These are phyloP conservation scores for Tolypocladium cylindrosporum DNA, from an alignment of 2,329 filamentous ascomycete species.

Conservation along the genomic window DNA sequence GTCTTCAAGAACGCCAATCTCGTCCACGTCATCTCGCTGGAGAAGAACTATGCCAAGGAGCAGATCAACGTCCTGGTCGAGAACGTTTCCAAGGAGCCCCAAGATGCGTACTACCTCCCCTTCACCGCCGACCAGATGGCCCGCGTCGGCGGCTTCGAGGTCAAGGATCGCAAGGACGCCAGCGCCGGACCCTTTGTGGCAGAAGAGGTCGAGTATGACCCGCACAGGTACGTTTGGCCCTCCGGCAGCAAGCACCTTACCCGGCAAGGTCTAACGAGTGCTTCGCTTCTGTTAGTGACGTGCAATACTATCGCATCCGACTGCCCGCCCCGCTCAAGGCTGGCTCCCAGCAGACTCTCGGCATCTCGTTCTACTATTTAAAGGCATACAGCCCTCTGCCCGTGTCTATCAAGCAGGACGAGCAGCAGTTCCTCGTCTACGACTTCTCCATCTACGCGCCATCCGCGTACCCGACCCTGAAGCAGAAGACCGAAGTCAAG, in stretches of 20 bases:
- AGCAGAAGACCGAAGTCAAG: constrained; percentile 97
- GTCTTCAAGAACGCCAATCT: constrained; percentile 92
- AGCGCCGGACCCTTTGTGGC: constrained; percentile 57
- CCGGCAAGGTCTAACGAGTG: background rate
- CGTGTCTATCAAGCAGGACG: constrained; percentile 70
- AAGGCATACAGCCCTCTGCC: constrained; percentile 74
- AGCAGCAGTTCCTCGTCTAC: constrained; percentile 79
- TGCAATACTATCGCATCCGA: constrained; percentile 76
- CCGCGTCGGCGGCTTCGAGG: constrained; percentile 77
- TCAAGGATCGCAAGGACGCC: constrained; percentile 79
- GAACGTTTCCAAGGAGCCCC: constrained; percentile 69
- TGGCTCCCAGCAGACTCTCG: constrained; percentile 71
- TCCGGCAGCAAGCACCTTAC: background rate
- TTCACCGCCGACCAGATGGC: constrained; percentile 70
- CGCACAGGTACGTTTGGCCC: constrained; percentile 38
- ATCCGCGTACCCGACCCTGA: constrained; percentile 74
- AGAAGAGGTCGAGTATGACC: constrained; percentile 55
- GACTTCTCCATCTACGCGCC: constrained; percentile 76
- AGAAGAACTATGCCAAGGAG: constrained; percentile 87
- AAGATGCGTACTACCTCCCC: constrained; percentile 84
- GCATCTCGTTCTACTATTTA: constrained; percentile 76
- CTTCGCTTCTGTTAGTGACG: constrained; percentile 40
- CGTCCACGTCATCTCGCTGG: constrained; percentile 79
- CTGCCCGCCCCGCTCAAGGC: constrained; percentile 68
- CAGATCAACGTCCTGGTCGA: constrained; percentile 89